These are phyloP conservation scores for Plantago ovata DNA, from an alignment of 257 asterid genomes.

Conservation along the genomic window DNA sequence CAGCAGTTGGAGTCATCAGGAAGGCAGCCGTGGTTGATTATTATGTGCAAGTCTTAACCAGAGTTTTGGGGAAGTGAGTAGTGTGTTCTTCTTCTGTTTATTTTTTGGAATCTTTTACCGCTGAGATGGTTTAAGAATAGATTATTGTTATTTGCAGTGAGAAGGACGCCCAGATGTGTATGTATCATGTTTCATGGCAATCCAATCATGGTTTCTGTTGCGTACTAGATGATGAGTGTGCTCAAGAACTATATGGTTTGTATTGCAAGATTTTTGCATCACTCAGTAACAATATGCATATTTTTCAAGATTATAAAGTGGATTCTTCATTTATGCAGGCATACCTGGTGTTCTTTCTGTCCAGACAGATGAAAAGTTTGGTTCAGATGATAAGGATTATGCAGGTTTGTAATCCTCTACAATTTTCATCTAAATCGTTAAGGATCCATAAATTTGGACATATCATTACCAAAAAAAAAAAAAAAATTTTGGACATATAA, in stretches of 20 bases:
- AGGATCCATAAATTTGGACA: no score
- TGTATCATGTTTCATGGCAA: conserved; percentile 74
- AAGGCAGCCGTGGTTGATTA: conserved; percentile 75
- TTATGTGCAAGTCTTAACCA: conserved; percentile 59
- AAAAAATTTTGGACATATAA: no score
- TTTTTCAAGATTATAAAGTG: neutral
- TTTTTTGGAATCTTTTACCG: neutral
- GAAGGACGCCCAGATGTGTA: conserved; percentile 91
- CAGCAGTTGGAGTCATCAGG: conserved; percentile 53
- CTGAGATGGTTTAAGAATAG: conserved; percentile 15
- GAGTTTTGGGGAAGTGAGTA: conserved; percentile 82
- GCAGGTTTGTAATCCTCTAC: conserved; percentile 44
- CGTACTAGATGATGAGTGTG: conserved; percentile 71
- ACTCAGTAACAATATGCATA: conserved; percentile 3
- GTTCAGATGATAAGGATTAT: conserved; percentile 62
- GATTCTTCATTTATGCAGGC: conserved; percentile 37
- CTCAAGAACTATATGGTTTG: conserved; percentile 74
- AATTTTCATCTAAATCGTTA: neutral
- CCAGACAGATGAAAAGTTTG: conserved; percentile 56
- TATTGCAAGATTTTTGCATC: conserved; percentile 7
- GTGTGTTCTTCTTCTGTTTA: conserved; percentile 6
- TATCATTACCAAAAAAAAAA: no score
- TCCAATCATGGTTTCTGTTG: conserved; percentile 84
- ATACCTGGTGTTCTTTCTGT: conserved; percentile 75
- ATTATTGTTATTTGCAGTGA: conserved; percentile 45